phyloP scores from a whole-genome alignment of 768 basidiomycete genomes.

The Paxillus involutus region DNA sequence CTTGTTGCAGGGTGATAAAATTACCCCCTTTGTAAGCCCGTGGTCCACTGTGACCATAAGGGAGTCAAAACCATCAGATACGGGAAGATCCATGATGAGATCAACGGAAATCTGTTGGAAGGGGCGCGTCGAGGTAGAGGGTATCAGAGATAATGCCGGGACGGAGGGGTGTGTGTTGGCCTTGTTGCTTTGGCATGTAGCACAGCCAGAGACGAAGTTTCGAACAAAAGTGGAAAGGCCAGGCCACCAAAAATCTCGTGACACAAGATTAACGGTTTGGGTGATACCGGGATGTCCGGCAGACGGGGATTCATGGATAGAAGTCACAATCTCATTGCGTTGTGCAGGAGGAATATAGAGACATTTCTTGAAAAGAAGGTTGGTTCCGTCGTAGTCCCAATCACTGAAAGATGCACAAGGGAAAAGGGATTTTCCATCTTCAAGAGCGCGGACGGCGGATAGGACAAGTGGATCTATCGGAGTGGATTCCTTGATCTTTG shows the following conservation, averaged over 20 bases:
- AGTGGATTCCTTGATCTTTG: too few relatives aligned
- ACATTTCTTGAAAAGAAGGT: too few relatives aligned
- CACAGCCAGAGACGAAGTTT: neutral
- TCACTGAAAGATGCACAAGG: too few relatives aligned
- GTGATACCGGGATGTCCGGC: neutral
- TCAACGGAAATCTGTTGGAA: neutral
- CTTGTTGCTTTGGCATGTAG: too few relatives aligned
- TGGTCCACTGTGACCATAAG: neutral
- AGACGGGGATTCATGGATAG: too few relatives aligned
- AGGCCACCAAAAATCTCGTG: constrained; percentile 3
- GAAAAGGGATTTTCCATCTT: neutral
- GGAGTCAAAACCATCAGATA: too few relatives aligned
- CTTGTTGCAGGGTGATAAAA: neutral
- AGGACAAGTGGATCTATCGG: neutral
- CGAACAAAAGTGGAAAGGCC: neutral
- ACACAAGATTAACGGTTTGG: neutral
- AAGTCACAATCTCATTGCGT: too few relatives aligned
- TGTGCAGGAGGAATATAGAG: neutral
- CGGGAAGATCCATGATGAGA: too few relatives aligned
- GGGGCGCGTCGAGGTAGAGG: neutral
- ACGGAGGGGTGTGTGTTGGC: neutral
- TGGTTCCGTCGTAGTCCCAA: too few relatives aligned
- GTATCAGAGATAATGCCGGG: neutral
- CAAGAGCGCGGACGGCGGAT: neutral
- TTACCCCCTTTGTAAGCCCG: neutral